phyloP scores from a whole-genome alignment of 306 rosid genomes.

The Fragaria ananassa region DNA sequence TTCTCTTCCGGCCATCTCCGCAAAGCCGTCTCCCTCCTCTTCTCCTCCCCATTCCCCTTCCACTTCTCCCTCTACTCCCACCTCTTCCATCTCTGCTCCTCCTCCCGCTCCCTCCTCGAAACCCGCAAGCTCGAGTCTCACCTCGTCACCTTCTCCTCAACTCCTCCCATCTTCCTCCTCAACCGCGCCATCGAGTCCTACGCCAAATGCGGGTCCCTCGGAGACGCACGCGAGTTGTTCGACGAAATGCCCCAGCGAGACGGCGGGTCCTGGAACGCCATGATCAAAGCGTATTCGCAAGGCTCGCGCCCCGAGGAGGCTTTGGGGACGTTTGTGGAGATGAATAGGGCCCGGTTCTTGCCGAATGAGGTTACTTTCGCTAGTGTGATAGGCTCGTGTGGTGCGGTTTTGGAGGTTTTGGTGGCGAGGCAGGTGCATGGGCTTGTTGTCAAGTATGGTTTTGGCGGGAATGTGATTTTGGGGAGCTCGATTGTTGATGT shows the following conservation, averaged over 20 bases:
- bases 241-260: constrained; percentile 75
- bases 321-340: constrained; percentile 29
- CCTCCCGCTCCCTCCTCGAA: constrained; percentile 38
- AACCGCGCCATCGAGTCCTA: constrained; percentile 67
- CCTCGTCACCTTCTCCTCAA: constrained; percentile 45
- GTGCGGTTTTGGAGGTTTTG: constrained; percentile 28
- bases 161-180: constrained; percentile 54
- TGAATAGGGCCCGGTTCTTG: constrained; percentile 38
- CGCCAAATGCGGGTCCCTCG: constrained; percentile 54
- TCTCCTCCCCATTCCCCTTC: constrained; percentile 38
- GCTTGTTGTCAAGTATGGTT: constrained; percentile 44
- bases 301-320: constrained; percentile 35
- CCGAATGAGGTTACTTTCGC: constrained; percentile 53
- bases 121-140: constrained; percentile 64
- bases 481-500: constrained; percentile 72
- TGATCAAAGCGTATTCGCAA: constrained; percentile 47
- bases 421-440: constrained; percentile 56
- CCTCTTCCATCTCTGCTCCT: constrained; percentile 59
- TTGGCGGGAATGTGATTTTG: constrained; percentile 46
- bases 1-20: constrained; percentile 38
- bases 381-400: constrained; percentile 54
- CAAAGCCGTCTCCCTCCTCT: constrained; percentile 52
- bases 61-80: constrained; percentile 46
- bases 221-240: constrained; percentile 58
- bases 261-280: constrained; percentile 70